Evolutionary conservation across 805 yeast species (phyloP), one percentile per base, ranked within the genome.

Genomic region (Cyberlindnera subsufficiens): DNA sequence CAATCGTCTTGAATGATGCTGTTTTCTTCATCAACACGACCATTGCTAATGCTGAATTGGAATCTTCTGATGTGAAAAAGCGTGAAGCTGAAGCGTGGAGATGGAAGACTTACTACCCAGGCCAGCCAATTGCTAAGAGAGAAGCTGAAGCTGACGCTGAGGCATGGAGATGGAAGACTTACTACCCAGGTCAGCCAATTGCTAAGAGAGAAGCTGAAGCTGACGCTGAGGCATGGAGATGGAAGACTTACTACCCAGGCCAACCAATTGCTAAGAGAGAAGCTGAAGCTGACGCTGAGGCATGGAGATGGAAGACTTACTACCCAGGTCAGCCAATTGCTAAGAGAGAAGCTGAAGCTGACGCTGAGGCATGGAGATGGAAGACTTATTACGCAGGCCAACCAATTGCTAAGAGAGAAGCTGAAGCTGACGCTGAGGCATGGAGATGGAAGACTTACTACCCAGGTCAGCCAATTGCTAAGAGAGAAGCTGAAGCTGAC

Each of bases 21-120:
- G 58, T 56, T 31, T 52, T 35, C 47, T 56, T 56, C 41, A 45
- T 56, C 36, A 56, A 55, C 50, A 46, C 57, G 25, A 56, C 60
- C 30, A 45, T 55, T 20, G 51, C 54, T 20, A 40, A 43, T 8
- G 42, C 40, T 17, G 57, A 53, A 35, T 32, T 42, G 37, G 47
- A 36, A 13, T 44, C 49, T 42, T n/a, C 20, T 3, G 49, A 37
- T n/a, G 39, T 51, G 32, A 31, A 49, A 8, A 55, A 55, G 46
- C 38, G 59, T 25, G 46, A 42, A n/a, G 51, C 53, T 30, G 45
- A 46, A 8, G 54, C 56, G 8, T 50, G 57, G 56, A 29, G 32
- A n/a, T 54, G 54, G 56, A 46, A 50, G 33, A 34, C 22, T 6
- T 49, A 44, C 34, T 35, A 34, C 19, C 43, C 44, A 16, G 56